phyloP scores from a whole-genome alignment of 2,329 filamentous ascomycete species.

The Aspergillus pseudonomiae region DNA sequence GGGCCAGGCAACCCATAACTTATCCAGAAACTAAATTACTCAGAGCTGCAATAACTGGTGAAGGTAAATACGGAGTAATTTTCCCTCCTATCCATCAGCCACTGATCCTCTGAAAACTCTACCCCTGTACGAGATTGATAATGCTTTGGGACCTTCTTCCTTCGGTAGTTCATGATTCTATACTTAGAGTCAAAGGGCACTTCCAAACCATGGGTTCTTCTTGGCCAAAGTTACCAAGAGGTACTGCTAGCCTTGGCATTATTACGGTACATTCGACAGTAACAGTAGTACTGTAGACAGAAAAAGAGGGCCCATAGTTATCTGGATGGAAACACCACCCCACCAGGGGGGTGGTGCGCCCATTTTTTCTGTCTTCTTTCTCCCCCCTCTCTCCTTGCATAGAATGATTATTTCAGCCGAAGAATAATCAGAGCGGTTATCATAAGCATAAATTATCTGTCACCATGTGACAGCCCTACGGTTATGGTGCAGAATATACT shows the following conservation, averaged over 20 bases:
- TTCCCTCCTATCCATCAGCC: not conserved
- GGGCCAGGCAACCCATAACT: not conserved
- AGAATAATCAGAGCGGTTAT: not conserved
- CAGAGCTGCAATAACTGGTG: not conserved
- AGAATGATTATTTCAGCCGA: not conserved
- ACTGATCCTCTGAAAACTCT: not conserved
- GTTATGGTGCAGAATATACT: not conserved
- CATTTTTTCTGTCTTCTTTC: not conserved
- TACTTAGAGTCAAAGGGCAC: not conserved
- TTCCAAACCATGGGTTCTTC: not conserved
- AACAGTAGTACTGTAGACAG: too few species aligned
- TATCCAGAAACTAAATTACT: not conserved
- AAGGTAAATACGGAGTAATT: not conserved
- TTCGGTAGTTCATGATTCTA: not conserved
- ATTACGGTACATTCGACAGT: not conserved
- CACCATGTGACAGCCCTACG: not conserved
- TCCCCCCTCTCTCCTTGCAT: not conserved
- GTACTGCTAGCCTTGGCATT: not conserved
- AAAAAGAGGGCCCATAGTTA: not conserved
- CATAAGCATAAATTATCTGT: not conserved
- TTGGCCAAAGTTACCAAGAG: not conserved
- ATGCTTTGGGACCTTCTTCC: not conserved
- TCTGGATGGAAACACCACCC: not conserved
- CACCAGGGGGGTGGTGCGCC: not conserved
- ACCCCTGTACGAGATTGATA: not conserved